Evolutionary conservation across 2,329 filamentous ascomycete genomes (phyloP), one percentile per base, ranked within the genome.

Genomic region (Blastomyces silverae): DNA sequence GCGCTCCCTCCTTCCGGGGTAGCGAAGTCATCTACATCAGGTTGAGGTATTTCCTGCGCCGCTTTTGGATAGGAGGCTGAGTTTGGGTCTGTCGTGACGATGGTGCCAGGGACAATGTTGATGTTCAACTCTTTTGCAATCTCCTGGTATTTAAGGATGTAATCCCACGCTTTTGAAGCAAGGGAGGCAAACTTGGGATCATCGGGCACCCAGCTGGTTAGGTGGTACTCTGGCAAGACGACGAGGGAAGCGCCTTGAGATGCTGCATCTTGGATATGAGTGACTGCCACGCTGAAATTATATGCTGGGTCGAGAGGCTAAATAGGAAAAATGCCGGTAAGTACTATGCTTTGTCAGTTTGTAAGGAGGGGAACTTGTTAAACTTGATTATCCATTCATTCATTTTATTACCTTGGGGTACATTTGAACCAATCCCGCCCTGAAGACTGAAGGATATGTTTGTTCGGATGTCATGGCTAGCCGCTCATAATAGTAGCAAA

Each of bases 201-300:
- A 52, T 79, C 73, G 0, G 80, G 79, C 0, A 79, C 67, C 82
- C 82, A 85, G 66, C 79, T 81, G 7, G 81, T 80, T 3, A 85
- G 74, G 66, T 84, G 82, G 69, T 84, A 85, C 70, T 85, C 83
- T 1, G 81, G 83, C 0, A 85, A 66, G 4, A 88, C 81, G n/a
- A 83, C 86, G 2, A 89, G 75, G 52, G 84, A 73, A 52, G 77
- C 79, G 2, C 76, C 77, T 42, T 77, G 71, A 0, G 73, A 69
- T 11, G 80, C 80, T 11, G 80, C 81, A 22, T 77, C 70, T 57
- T 77, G 76, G 69, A 83, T 80, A 66, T 79, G 78, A 31, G 68
- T 52, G 22, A 73, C 70, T 15, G 78, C 76, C 55, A 74, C 71
- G 48, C 67, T 66, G 37, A 55, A 63, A 42, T 63, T 63, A 42